Evolutionary conservation across 2,329 filamentous ascomycete species (phyloP), one percentile per base, ranked within the genome.

Genomic region (Scopulariopsis brevicaulis): DNA sequence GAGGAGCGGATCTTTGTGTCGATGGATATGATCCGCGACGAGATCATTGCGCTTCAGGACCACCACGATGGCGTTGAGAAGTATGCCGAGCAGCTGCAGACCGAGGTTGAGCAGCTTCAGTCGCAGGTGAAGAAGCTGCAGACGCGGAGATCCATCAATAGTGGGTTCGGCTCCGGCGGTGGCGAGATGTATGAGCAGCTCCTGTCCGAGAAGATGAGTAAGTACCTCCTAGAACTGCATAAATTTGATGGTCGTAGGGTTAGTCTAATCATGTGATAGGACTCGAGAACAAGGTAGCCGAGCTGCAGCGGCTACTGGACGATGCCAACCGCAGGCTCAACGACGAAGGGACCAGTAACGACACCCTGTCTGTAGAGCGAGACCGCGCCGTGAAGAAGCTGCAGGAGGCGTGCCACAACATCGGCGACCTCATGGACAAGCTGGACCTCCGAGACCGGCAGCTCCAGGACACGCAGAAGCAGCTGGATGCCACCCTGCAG

Each of bases 361-460:
- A 85, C 61, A 79, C 83, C 3, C 70, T 87, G 50, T 76, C 77
- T 3, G 76, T 80, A 34, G 86, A 89, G 68, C 79, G 84, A 34
- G 85, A 89, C 63, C 81, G 83, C 53, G 79, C 86, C 43, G 74
- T 86, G 54, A 77, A 77, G 56, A 84, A 85, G 64, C 74, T 85
- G 6, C 80, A 81, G 32, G 76, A 83, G 55, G 83, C 83, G 4
- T 84, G 81, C 48, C 75, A 78, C 53, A 82, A 80, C 37, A 80
- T 81, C 62, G 80, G 76, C 62, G 75, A 76, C 59, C 70, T 76
- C 28, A 76, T 74, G 40, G 68, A 71, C 22, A 74, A 74, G 62
- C 64, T 77, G 18, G 73, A 69, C 55, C 64, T 66, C 24, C 73
- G 70, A 57, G 70, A 74, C 58, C 74, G 71, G 60, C 73, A 76